Base-by-base conservation (phyloP, 1,139 yeast genomes). In the Taiozyma sp. region DNA sequence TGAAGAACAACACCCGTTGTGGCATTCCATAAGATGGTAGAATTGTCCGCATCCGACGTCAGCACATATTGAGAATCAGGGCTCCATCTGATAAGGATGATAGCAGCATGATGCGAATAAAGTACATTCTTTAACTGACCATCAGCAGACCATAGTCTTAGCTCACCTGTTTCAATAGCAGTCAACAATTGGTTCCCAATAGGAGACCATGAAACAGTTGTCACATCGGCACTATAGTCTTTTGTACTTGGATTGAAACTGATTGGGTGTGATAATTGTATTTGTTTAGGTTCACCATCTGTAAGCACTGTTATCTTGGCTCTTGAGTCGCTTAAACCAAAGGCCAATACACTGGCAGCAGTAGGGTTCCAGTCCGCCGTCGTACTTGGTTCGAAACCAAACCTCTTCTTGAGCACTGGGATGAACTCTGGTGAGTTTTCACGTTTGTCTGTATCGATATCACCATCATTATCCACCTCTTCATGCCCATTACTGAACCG, bases 91-190 rank as follows among this genome's bases (percentile, higher is more conserved):
- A 79, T 63, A 1, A 72, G 63, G 10, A 81, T 58, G 0, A 83
- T 71, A 0, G 88, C 81, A 4, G 80, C 69, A 47, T 74, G 71
- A 58, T 83, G 88, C 43, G 76, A 65, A 28, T 76, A 70, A 53
- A 82, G 76, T 1, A 85, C 79, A 57, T 83, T 85, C 53, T 80
- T 73, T 47, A 88, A 71, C 43, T 75, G 74, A 0, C 91, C 93
- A 49, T 80, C 83, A 0, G 79, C 75, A 21, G 80, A 75, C 93
- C 93, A 86, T 14, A 85, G 72, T 50, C 89, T 68, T 14, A 86
- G 61, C 58, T 85, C 91, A 19, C 93, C 91, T 56, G 73, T 73
- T 46, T 75, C 77, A 2, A 80, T 77, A 1, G 81, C 82, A 0
- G 89, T 83, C 11, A 82, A 68, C 3, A 85, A 65, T 14, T 73